A percentile compares a stretch with the other conserved stretches of the same genome.
Conservation (phyloP, 768 basidiomycete genomes). For the Auricularia sp. region DNA sequence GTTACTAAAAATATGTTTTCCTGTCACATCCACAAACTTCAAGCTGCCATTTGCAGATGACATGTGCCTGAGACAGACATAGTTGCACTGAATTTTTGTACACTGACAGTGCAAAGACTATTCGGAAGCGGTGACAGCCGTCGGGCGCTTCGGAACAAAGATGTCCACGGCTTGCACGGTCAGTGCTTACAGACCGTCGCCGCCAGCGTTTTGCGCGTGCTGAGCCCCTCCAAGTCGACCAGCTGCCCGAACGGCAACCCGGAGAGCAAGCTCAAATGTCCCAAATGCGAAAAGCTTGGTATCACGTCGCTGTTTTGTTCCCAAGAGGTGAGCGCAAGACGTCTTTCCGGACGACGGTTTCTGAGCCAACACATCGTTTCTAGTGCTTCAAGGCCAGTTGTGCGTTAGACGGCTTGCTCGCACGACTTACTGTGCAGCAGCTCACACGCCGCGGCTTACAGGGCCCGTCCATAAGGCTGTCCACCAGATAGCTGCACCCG, state of each 20-base stretch:
- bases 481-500: background rate
- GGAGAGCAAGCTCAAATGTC: conserved; percentile 1
- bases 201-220: background rate
- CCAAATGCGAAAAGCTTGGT: conserved; percentile 1
- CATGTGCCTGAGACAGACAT: too few species aligned
- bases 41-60: too few species aligned
- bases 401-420: background rate
- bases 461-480: background rate
- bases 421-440: background rate
- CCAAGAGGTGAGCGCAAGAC: background rate
- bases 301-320: background rate
- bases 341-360: background rate
- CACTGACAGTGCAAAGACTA: too few species aligned
- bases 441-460: background rate
- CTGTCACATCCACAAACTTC: too few species aligned
- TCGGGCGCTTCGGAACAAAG: background rate
- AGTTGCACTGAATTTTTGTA: too few species aligned
- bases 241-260: background rate
- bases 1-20: too few species aligned
- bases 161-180: background rate
- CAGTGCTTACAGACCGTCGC: background rate
- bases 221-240: background rate
- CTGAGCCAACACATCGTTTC: background rate
- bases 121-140: background rate
- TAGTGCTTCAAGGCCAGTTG: background rate